Percentiles rank a stretch among this genome's conserved stretches.
These are phyloP conservation scores for Rhodotorula sphaerocarpa DNA, from an alignment of 768 basidiomycete species.

Conservation along the genomic window DNA sequence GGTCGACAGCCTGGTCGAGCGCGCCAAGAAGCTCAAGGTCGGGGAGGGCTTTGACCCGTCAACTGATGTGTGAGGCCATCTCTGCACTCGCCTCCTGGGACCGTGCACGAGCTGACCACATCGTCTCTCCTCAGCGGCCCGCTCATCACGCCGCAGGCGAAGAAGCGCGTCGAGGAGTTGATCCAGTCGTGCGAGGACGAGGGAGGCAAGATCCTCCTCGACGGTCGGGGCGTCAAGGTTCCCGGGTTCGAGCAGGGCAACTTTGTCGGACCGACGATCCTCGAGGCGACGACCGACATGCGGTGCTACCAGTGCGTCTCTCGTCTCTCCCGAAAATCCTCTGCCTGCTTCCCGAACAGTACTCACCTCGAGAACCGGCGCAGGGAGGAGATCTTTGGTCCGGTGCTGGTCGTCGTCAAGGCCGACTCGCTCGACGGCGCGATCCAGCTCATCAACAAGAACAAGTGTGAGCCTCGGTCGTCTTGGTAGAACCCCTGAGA, in stretches of 20 bases:
- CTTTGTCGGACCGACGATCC: conserved; percentile 85
- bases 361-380: not conserved
- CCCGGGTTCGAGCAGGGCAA: conserved; percentile 76
- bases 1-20: conserved; percentile 77
- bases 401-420: conserved; percentile 67
- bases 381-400: conserved; percentile 93
- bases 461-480: conserved; percentile 55
- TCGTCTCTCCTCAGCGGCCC: conserved; percentile 43
- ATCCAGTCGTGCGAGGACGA: conserved; percentile 56
- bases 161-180: conserved; percentile 63
- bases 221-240: conserved; percentile 62
- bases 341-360: not conserved
- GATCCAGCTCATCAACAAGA: conserved; percentile 76
- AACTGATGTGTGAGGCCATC: conserved; percentile 62
- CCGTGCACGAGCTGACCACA: not conserved
- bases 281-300: conserved; percentile 76
- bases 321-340: not conserved
- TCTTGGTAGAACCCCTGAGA: not conserved
- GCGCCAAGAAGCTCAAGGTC: conserved; percentile 69
- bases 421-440: conserved; percentile 84
- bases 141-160: conserved; percentile 63
- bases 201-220: conserved; percentile 77
- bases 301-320: conserved; percentile 67
- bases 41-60: conserved; percentile 82
- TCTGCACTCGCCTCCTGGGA: not conserved